A percentile compares a stretch with the other conserved stretches of the same genome.
These are phyloP conservation scores for Typha latifolia DNA, from an alignment of 176 grass and related monocot genomes.

Conservation along the genomic window DNA sequence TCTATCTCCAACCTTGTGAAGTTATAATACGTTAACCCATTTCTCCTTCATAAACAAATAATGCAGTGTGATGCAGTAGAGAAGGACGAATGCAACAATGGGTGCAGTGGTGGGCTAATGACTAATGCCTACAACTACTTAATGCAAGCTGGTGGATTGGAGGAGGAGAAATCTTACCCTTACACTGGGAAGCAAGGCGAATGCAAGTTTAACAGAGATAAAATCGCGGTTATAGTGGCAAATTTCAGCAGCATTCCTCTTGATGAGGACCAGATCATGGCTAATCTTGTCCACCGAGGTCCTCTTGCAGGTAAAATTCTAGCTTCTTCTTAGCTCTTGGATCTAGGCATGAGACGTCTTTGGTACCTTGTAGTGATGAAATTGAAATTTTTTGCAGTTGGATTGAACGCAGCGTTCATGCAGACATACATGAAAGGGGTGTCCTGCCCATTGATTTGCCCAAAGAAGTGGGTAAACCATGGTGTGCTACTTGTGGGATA, in stretches of 20 bases:
- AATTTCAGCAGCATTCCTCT: slow-evolving; percentile 61
- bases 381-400: slow-evolving; percentile 32
- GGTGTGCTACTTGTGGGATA: slow-evolving; percentile 83
- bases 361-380: neutral
- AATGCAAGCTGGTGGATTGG: slow-evolving; percentile 53
- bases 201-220: slow-evolving; percentile 54
- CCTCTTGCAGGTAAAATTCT: slow-evolving; percentile 39
- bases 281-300: slow-evolving; percentile 39
- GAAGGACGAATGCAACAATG: slow-evolving; percentile 60
- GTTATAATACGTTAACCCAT: neutral
- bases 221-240: slow-evolving; percentile 48
- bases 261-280: slow-evolving; percentile 54
- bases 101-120: slow-evolving; percentile 76
- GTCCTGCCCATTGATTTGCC: slow-evolving; percentile 79
- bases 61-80: slow-evolving; percentile 37
- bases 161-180: slow-evolving; percentile 59
- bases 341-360: no score
- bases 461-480: slow-evolving; percentile 57
- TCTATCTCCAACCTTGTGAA: neutral
- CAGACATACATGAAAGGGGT: slow-evolving; percentile 76
- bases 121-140: slow-evolving; percentile 77
- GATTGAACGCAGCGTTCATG: slow-evolving; percentile 76
- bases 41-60: neutral
- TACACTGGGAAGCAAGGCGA: slow-evolving; percentile 46
- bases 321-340: neutral